phyloP scores from a whole-genome alignment of 2,329 filamentous ascomycete species.

The Colletotrichum australisinense region DNA sequence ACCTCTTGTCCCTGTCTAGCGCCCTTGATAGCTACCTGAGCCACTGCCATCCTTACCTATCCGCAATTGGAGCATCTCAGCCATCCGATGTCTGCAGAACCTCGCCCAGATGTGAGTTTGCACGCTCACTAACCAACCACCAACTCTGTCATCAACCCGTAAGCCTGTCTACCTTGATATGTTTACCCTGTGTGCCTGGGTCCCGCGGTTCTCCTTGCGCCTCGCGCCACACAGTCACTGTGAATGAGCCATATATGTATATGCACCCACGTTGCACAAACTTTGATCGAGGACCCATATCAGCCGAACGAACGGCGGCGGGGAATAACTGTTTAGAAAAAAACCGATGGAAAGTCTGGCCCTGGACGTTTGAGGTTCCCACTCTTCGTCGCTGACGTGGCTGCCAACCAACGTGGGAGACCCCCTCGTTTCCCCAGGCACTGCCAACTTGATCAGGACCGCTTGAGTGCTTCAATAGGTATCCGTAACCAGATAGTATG shows the following conservation, averaged over 20 bases:
- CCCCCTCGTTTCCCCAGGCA: neutral
- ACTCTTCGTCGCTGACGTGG: constrained; percentile 15
- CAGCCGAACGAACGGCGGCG: neutral
- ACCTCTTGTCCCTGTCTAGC: constrained; percentile 14
- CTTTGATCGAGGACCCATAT: neutral
- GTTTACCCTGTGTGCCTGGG: neutral
- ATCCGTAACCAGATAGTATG: neutral
- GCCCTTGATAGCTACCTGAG: neutral
- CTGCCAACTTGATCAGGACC: neutral
- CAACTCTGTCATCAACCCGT: neutral
- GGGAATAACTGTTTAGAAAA: neutral
- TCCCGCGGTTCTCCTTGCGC: neutral
- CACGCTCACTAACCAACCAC: neutral
- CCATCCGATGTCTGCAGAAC: neutral
- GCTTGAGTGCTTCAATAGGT: no score
- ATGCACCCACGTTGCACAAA: neutral
- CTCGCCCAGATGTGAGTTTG: neutral
- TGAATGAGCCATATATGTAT: neutral
- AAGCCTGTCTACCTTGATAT: neutral
- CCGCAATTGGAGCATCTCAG: neutral
- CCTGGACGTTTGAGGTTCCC: neutral
- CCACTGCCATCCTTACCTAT: neutral
- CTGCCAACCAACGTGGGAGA: constrained; percentile 1
- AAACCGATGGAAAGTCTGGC: neutral
- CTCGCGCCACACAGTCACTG: neutral